Conservation (phyloP, 345 rosid species). For the Ceriops zippeliana region DNA sequence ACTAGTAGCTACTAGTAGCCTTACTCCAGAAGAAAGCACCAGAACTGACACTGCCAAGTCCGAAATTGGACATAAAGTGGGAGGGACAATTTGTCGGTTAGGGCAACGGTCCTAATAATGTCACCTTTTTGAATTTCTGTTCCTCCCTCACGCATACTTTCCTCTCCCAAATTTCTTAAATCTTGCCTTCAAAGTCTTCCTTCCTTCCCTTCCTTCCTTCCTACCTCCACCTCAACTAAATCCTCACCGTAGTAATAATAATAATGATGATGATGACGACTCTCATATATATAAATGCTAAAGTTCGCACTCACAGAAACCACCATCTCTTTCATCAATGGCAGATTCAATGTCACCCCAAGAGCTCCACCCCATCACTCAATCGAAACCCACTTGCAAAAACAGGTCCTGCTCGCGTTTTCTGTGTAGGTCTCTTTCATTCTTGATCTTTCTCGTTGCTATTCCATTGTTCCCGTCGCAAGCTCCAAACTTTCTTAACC, state of each 20-base stretch:
- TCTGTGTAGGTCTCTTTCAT: conserved; percentile 49
- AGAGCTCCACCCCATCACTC: conserved; percentile 7
- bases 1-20: too few species aligned
- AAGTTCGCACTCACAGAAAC: conserved; percentile 5
- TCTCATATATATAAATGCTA: too few species aligned
- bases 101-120: background rate
- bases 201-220: conserved; percentile 42
- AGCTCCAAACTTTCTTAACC: conserved; percentile 62
- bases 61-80: background rate
- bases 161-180: background rate
- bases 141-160: background rate
- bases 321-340: conserved; percentile 34
- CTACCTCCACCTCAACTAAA: conserved; percentile 4
- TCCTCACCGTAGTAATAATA: too few species aligned
- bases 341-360: conserved; percentile 34
- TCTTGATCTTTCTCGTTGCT: conserved; percentile 53
- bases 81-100: background rate
- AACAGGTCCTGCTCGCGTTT: conserved; percentile 27
- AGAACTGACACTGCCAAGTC: too few species aligned
- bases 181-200: conserved; percentile 73
- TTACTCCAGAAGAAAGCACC: too few species aligned
- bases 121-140: background rate
- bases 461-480: conserved; percentile 72
- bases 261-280: too few species aligned
- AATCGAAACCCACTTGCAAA: background rate